Conservation (phyloP, 2,329 filamentous ascomycete genomes). For the Neurospora sp. region DNA sequence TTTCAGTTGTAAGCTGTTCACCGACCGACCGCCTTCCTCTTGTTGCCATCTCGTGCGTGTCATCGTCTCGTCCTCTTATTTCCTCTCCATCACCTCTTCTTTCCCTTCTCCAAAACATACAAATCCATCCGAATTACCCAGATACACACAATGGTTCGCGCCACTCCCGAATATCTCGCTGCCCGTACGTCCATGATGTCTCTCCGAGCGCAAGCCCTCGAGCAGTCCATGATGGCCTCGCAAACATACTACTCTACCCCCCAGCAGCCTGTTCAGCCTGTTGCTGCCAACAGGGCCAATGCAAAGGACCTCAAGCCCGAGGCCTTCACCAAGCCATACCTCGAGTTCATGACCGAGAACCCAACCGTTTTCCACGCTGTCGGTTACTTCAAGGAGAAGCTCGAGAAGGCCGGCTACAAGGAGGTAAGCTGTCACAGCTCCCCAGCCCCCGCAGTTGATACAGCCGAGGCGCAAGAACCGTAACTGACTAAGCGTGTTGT, state of each 20-base stretch:
- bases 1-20: not conserved
- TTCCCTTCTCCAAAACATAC: not conserved
- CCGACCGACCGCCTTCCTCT: not conserved
- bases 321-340: constrained; percentile 73
- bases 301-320: constrained; percentile 38
- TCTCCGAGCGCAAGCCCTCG: constrained; percentile 30
- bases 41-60: not conserved
- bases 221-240: constrained; percentile 16
- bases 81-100: not conserved
- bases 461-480: not conserved
- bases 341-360: constrained; percentile 77
- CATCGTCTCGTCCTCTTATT: not conserved
- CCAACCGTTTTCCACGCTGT: constrained; percentile 92
- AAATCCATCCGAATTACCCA: not conserved
- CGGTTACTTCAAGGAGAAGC: constrained; percentile 62
- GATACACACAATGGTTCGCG: constrained; percentile 30
- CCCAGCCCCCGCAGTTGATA: not conserved
- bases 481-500: not conserved
- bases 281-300: constrained; percentile 5
- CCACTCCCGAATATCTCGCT: constrained; percentile 34
- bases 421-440: constrained; percentile 39
- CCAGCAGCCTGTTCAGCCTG: constrained; percentile 15
- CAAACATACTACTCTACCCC: constrained; percentile 5
- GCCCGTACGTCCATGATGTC: constrained; percentile 35
- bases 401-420: constrained; percentile 62